Conservation (phyloP, 1,284 basidiomycete genomes). For the Puccinia triticina region DNA sequence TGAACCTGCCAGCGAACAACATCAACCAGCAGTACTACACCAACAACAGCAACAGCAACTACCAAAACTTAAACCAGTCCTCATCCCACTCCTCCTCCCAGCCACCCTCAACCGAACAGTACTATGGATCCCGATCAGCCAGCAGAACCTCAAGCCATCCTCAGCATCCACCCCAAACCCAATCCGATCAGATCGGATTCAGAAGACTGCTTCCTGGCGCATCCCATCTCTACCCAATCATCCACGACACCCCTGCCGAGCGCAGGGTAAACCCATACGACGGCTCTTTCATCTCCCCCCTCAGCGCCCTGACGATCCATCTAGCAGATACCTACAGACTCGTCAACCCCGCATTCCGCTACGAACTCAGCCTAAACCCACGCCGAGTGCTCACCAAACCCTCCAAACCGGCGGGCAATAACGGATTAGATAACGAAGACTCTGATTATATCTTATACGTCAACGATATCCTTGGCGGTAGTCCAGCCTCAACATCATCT, state of each 20-base stretch:
- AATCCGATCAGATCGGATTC: constrained; percentile 30
- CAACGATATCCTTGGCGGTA: constrained; percentile 83
- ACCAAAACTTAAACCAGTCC: background rate
- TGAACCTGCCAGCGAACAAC: too few relatives aligned
- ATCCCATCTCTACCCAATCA: constrained; percentile 33
- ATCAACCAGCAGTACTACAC: too few relatives aligned
- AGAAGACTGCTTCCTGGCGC: constrained; percentile 10
- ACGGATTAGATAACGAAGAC: constrained; percentile 94
- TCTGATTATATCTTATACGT: constrained; percentile 97
- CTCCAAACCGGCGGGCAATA: constrained; percentile 87
- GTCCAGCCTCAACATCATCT: constrained; percentile 47
- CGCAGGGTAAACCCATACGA: constrained; percentile 39
- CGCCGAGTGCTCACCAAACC: constrained; percentile 92
- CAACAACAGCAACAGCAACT: background rate
- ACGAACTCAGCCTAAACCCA: constrained; percentile 88
- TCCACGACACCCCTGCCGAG: constrained; percentile 24
- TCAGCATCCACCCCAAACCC: background rate
- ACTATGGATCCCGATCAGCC: constrained; percentile 46
- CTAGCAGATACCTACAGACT: constrained; percentile 86
- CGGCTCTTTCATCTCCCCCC: constrained; percentile 63
- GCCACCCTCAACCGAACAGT: constrained; percentile 34
- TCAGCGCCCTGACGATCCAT: constrained; percentile 82
- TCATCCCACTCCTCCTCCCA: constrained; percentile 30
- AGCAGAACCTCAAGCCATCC: constrained; percentile 35
- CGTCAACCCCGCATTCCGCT: constrained; percentile 88